Conservation (phyloP, 164 flowering plant genomes). For the Santalum album region DNA sequence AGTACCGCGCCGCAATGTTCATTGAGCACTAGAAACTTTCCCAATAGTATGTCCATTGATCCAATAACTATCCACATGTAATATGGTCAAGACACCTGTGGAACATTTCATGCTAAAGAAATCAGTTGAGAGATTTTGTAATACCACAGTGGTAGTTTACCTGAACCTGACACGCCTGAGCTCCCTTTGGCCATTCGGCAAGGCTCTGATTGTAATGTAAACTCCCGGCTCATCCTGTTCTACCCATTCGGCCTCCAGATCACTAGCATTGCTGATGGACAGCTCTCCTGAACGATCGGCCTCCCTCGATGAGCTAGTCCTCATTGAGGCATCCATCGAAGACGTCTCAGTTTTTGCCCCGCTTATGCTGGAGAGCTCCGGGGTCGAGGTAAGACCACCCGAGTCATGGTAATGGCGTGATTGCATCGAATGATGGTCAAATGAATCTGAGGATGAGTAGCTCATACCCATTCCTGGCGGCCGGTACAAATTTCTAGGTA, state of each 20-base stretch:
- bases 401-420: slow-evolving; percentile 5
- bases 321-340: slow-evolving; percentile 68
- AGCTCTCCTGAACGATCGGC: slow-evolving; percentile 79
- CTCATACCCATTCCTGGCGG: slow-evolving; percentile 39
- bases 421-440: slow-evolving; percentile 48
- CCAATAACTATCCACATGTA: too few species aligned
- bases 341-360: slow-evolving; percentile 26
- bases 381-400: slow-evolving; percentile 1
- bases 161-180: slow-evolving; percentile 91
- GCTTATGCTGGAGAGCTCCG: slow-evolving; percentile 3
- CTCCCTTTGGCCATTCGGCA: slow-evolving; percentile 69
- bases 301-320: slow-evolving; percentile 76
- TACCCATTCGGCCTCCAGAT: slow-evolving; percentile 85
- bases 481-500: slow-evolving; percentile 52
- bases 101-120: too few species aligned
- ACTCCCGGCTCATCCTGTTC: slow-evolving; percentile 93
- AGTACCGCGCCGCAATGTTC: too few species aligned
- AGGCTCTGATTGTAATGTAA: slow-evolving; percentile 63
- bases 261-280: slow-evolving; percentile 88
- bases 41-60: too few species aligned
- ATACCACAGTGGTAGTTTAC: slow-evolving; percentile 16
- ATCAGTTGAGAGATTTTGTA: too few species aligned
- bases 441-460: slow-evolving; percentile 79
- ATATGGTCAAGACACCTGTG: too few species aligned
- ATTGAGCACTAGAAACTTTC: too few species aligned